Evolutionary conservation across 2,329 filamentous ascomycete species (phyloP), one percentile per base, ranked within the genome.

Genomic region (Nemania sp.): DNA sequence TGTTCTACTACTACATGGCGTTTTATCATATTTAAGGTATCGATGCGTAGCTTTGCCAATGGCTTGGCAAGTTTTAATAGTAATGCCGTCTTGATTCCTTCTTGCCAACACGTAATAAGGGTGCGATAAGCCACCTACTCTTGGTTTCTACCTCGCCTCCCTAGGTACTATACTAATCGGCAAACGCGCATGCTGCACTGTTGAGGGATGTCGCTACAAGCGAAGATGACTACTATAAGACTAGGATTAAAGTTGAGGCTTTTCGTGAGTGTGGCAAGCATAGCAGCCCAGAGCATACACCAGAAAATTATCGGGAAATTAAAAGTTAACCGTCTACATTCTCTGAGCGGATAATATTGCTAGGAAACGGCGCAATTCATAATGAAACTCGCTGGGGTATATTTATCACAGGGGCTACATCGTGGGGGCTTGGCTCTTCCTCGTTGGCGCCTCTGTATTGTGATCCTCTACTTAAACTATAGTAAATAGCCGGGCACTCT

Each of bases 1-100:
- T 66, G 45, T 22, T 52, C 26, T 56, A 15, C 11, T 27, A 52
- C 45, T 52, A 27, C 18, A 10, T 38, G 11, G 67, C 6, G 52
- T 7, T 27, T 49, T 22, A 15, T 38, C 24, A n/a, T 15, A 29
- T n/a, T 45, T 38, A 3, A 24, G 43, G 38, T 51, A 61, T 59
- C 20, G 15, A 24, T 51, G 13, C 35, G 22, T 41, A n/a, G 32
- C 11, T 4, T 41, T 53, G 22, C 27, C 22, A 24, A 38, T 15
- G 47, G 10, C 13, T 38, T 54, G 51, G 43, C 13, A 20, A 49
- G 38, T 18, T 24, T n/a, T 22, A 8, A 13, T 7, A 38, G 20
- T 1, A 10, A 15, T 15, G 26, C 35, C 6, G 22, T 29, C 13
- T 24, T 18, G 10, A 20, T 3, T 5, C 22, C 18, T 43, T 15